These are phyloP conservation scores for Helicocarpus griseus DNA, from an alignment of 2,329 filamentous ascomycete genomes.

Conservation along the genomic window DNA sequence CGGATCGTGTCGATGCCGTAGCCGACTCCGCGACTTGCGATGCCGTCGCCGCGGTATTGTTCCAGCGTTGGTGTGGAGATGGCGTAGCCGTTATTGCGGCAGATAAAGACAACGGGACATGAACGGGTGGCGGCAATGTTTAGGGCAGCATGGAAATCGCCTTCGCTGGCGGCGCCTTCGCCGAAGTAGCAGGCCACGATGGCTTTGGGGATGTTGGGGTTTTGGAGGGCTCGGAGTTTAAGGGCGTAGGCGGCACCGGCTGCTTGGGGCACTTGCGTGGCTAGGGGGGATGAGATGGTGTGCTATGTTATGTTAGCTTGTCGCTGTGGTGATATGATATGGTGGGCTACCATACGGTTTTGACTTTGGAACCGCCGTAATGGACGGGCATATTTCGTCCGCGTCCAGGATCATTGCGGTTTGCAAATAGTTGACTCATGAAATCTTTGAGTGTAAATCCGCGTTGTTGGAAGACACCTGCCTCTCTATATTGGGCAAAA, in stretches of 20 bases:
- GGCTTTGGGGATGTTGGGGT: constrained; percentile 56
- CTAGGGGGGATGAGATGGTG: constrained; percentile 75
- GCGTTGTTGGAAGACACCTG: constrained; percentile 80
- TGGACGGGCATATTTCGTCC: constrained; percentile 97
- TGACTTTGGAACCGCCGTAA: constrained; percentile 74
- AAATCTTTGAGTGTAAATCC: constrained; percentile 82
- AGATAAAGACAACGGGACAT: constrained; percentile 84
- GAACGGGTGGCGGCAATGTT: constrained; percentile 84
- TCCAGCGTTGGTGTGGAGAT: constrained; percentile 84
- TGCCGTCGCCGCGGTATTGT: constrained; percentile 85
- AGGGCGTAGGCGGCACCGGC: constrained; percentile 79
- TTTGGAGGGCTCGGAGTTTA: constrained; percentile 66
- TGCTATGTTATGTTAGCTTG: constrained; percentile 45
- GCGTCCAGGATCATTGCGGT: constrained; percentile 65
- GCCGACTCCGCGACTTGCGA: constrained; percentile 74
- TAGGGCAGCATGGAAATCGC: constrained; percentile 82
- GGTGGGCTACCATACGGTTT: constrained; percentile 54
- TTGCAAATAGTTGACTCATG: constrained; percentile 92
- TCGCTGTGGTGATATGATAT: neutral
- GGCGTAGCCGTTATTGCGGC: constrained; percentile 86
- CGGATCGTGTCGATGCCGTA: constrained; percentile 93
- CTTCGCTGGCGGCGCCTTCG: constrained; percentile 81
- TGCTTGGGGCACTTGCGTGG: constrained; percentile 83
- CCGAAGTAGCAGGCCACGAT: constrained; percentile 81
- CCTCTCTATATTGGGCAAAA: constrained; percentile 90